Evolutionary conservation across 1,284 basidiomycete genomes (phyloP).

Genomic region (Malassezia globosa): DNA sequence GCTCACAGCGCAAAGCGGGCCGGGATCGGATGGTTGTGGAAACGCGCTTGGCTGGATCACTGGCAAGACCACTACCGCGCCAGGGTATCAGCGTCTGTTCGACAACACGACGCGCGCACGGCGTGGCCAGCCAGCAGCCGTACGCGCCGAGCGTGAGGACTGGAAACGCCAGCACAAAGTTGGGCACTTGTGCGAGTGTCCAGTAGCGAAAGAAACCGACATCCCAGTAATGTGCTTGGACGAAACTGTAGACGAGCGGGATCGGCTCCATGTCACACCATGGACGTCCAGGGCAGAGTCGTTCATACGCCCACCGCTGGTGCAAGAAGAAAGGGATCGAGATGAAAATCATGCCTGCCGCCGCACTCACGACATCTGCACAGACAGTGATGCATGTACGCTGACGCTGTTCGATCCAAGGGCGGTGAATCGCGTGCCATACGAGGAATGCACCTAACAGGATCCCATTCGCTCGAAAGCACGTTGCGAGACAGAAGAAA

Average conservation of each 20-base stretch:
- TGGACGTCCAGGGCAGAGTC: constrained; percentile 56
- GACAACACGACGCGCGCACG: background rate
- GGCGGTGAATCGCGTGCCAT: constrained; percentile 18
- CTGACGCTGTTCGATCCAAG: background rate
- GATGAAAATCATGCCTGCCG: background rate
- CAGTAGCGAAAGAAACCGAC: constrained; percentile 77
- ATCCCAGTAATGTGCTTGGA: constrained; percentile 78
- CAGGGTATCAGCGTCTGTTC: background rate
- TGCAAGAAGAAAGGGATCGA: constrained; percentile 60
- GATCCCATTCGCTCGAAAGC: constrained; percentile 71
- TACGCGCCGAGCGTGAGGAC: constrained; percentile 45
- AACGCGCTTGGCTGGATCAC: background rate
- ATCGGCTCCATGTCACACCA: constrained; percentile 58
- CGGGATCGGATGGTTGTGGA: too few species aligned
- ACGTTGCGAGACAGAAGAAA: constrained; percentile 58
- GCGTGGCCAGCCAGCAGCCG: background rate
- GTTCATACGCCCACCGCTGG: constrained; percentile 57
- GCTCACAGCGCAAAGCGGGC: background rate
- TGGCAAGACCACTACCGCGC: too few species aligned
- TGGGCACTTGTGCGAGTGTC: constrained; percentile 69
- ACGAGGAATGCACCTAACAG: constrained; percentile 58
- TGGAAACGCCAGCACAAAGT: constrained; percentile 70
- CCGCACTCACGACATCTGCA: background rate
- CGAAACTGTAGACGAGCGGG: constrained; percentile 70
- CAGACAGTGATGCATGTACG: too few species aligned